phyloP scores from a whole-genome alignment of 495 filamentous ascomycete genomes.

The Penicillium argentinense region DNA sequence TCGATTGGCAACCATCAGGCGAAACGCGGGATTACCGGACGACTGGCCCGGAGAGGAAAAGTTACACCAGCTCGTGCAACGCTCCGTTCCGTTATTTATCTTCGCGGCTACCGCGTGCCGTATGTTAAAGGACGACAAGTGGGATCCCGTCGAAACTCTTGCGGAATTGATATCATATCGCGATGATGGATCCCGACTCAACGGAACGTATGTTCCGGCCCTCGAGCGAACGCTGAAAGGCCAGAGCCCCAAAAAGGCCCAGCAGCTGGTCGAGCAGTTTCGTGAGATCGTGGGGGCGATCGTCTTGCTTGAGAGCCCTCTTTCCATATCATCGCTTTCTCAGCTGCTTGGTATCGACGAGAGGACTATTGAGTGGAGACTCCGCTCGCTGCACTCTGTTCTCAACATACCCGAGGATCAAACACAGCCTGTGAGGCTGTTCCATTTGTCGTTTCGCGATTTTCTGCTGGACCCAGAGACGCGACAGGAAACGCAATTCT shows the following conservation, averaged over 20 bases:
- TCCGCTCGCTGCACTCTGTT: conserved; percentile 26
- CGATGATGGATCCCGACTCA: conserved; percentile 12
- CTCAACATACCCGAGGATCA: conserved; percentile 25
- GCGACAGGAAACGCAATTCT: conserved; percentile 14
- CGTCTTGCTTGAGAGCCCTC: conserved; percentile 24
- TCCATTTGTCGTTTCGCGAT: conserved; percentile 13
- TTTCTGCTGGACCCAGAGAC: conserved; percentile 9
- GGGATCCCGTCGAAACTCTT: conserved; percentile 14
- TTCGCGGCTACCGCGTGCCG: conserved; percentile 31
- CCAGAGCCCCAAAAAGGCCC: not conserved
- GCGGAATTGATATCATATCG: conserved; percentile 11
- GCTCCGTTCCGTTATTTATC: conserved; percentile 33
- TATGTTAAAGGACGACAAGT: conserved; percentile 18
- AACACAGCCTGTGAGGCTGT: conserved; percentile 7
- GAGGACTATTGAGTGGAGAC: conserved; percentile 1
- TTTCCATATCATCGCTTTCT: conserved; percentile 18
- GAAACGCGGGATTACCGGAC: not conserved
- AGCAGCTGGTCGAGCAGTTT: conserved; percentile 21
- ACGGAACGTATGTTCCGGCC: conserved; percentile 26
- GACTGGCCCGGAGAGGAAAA: conserved; percentile 41
- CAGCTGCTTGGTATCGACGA: conserved; percentile 3
- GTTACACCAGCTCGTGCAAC: conserved; percentile 12
- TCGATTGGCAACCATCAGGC: conserved; percentile 17
- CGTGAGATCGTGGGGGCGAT: conserved; percentile 23
- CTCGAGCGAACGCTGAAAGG: conserved; percentile 16